Evolutionary conservation across 2,329 filamentous ascomycete species (phyloP), one percentile per base, ranked within the genome.

Genomic region (Zasmidium angulare): DNA sequence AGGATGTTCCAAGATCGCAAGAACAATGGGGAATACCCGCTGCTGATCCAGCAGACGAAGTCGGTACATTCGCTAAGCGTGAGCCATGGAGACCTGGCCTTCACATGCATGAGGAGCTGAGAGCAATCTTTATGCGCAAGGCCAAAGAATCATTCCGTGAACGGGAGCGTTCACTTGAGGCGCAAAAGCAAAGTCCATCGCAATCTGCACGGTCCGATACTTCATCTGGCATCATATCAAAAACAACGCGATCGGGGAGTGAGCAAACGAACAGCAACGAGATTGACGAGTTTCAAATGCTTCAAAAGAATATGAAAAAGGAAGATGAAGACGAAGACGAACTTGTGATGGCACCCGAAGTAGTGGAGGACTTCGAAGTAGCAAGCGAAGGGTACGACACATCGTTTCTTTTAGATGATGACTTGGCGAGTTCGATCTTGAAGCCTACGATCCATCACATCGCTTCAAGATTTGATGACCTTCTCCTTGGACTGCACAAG

Each of bases 401-500:
- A 0, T 78, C 82, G 1, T 75, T 90, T 3, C 82, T 89, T 7
- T 82, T 85, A 1, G 88, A 96, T 66, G 91, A 96, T 65, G 86
- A 89, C 1, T 72, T 80, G 50, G 89, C 90, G 0, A 78, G 82
- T 59, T 72, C 75, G 1, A 78, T 96, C 3, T 77, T 96, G 17
- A 81, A 82, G 0, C 90, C 91, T 0, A 82, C 85, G 0, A 82
- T 89, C 11, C 81, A 87, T n/a, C 87, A 90, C 64, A 82, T 93
- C 17, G 79, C 96, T 9, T 76, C 80, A 1, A 84, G 86, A 36
- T 71, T 96, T 1, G 91, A 97, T 66, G 74, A 79, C 3, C 81
- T 93, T 0, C 81, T 96, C 4, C 78, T 81, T 26, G 84, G 87
- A 2, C 79, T 98, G 14, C 90, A 93, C 70, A 84, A 87, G 46